Evolutionary conservation across 1,284 basidiomycete genomes (phyloP).

Genomic region (Tausonia pullulans): DNA sequence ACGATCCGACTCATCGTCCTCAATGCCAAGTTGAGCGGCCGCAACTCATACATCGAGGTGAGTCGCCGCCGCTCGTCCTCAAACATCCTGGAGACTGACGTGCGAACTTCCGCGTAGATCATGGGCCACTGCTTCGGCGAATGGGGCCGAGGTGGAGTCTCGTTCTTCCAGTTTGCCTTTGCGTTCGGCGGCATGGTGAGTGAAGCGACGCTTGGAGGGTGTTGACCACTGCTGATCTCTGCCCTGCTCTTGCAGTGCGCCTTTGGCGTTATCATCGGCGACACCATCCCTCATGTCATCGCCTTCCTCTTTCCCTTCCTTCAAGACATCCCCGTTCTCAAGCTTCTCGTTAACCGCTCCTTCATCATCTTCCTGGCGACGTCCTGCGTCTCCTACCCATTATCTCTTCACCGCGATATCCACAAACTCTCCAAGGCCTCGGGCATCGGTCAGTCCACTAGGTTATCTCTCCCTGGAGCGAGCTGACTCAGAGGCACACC

Average conservation of each 20-base stretch:
- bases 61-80: slow-evolving; percentile 14
- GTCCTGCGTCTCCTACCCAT: slow-evolving; percentile 77
- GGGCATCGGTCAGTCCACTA: slow-evolving; percentile 44
- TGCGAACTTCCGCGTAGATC: slow-evolving; percentile 37
- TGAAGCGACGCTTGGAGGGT: no score
- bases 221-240: no score
- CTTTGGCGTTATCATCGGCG: slow-evolving; percentile 43
- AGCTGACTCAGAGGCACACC: background rate
- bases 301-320: slow-evolving; percentile 74
- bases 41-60: slow-evolving; percentile 79
- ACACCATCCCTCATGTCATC: slow-evolving; percentile 93
- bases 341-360: slow-evolving; percentile 68
- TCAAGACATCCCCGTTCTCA: slow-evolving; percentile 54
- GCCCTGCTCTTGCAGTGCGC: no score
- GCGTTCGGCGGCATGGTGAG: slow-evolving; percentile 84
- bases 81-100: background rate
- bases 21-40: slow-evolving; percentile 90
- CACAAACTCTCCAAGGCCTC: slow-evolving; percentile 91
- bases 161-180: slow-evolving; percentile 95
- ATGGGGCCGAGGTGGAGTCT: slow-evolving; percentile 78
- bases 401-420: slow-evolving; percentile 93
- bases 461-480: background rate
- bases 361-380: slow-evolving; percentile 82
- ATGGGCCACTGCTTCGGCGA: slow-evolving; percentile 91
- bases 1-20: slow-evolving; percentile 91